Conservation (phyloP, 2,329 filamentous ascomycete genomes). For the Colletotrichum neosansevieriae region DNA sequence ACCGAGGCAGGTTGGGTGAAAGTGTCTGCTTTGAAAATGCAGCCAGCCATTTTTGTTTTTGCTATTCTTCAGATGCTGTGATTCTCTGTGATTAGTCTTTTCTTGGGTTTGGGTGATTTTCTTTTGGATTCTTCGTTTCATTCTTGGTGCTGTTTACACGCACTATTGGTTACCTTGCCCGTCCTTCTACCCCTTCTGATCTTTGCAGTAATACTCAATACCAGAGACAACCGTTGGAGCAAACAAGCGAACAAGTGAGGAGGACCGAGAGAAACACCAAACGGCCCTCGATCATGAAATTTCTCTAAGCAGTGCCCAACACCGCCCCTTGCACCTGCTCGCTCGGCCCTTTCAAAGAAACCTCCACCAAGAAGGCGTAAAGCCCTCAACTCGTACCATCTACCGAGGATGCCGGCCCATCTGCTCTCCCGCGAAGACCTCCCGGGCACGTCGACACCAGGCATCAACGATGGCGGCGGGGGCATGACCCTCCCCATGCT, state of each 20-base stretch:
- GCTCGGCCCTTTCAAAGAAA: background rate
- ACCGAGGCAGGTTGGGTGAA: too few relatives aligned
- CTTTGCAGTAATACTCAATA: background rate
- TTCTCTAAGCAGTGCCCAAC: background rate
- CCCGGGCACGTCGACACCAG: background rate
- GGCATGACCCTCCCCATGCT: conserved; percentile 50
- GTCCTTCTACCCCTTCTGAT: background rate
- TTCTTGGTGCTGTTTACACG: conserved; percentile 26
- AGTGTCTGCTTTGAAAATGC: too few relatives aligned
- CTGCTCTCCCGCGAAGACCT: background rate
- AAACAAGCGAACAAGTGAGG: background rate
- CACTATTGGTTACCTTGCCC: background rate
- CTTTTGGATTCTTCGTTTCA: conserved; percentile 1
- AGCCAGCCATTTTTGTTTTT: conserved; percentile 2
- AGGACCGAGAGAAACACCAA: background rate
- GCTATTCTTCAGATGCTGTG: too few relatives aligned
- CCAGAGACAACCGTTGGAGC: background rate
- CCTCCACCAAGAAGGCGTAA: background rate
- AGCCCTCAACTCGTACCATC: background rate
- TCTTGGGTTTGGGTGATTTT: background rate
- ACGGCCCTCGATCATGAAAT: conserved; percentile 10
- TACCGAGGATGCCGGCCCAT: background rate
- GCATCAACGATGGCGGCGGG: background rate
- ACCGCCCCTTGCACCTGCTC: too few relatives aligned
- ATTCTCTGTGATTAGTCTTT: background rate